Percentiles rank a stretch among this genome's conserved stretches.
phyloP scores from a whole-genome alignment of 2,329 filamentous ascomycete species.

The Davidsoniella eucalypti region DNA sequence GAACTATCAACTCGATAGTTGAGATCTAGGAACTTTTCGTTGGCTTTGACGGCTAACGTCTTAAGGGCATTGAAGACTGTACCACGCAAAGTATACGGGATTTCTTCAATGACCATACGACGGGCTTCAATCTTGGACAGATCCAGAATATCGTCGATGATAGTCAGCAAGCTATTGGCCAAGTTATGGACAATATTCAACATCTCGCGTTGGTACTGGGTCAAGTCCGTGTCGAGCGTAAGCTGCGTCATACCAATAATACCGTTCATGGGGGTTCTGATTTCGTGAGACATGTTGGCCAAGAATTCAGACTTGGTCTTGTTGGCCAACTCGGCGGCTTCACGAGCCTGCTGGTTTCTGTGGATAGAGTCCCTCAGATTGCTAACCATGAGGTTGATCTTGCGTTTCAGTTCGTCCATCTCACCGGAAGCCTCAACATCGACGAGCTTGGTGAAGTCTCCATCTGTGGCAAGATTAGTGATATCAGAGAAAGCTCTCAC shows the following conservation, averaged over 20 bases:
- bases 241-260: conserved; percentile 98
- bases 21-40: conserved; percentile 84
- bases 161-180: conserved; percentile 88
- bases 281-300: conserved; percentile 98
- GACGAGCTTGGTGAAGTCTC: conserved; percentile 92
- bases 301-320: conserved; percentile 97
- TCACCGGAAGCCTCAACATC: conserved; percentile 95
- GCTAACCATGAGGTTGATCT: conserved; percentile 99
- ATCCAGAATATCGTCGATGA: conserved; percentile 75
- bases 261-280: conserved; percentile 91
- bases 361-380: conserved; percentile 93
- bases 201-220: conserved; percentile 94
- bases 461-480: conserved; percentile 91
- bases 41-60: conserved; percentile 90
- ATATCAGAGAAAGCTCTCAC: conserved; percentile 97
- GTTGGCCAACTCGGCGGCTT: conserved; percentile 90
- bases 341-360: conserved; percentile 85
- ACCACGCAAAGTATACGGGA: conserved; percentile 83
- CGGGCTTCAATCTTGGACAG: conserved; percentile 79
- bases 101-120: conserved; percentile 96
- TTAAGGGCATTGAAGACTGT: conserved; percentile 97
- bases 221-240: conserved; percentile 85
- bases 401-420: conserved; percentile 97
- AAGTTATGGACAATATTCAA: conserved; percentile 94
- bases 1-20: conserved; percentile 88